Base-by-base conservation (phyloP, 345 rosid species). In the Camelina laxa region DNA sequence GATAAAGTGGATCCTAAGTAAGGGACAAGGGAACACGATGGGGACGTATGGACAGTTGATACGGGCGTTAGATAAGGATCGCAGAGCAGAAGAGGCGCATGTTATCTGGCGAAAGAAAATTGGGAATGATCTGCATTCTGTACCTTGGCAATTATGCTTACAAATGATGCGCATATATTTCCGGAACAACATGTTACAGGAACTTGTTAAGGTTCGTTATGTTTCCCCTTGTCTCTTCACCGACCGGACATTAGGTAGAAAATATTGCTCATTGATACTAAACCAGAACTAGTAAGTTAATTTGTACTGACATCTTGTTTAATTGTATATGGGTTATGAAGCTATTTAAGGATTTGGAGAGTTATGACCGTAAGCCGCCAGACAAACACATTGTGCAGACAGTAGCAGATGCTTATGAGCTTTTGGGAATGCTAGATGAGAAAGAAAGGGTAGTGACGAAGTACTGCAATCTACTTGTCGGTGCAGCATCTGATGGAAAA, bases 1-100 rank as follows among this genome's bases (percentile, higher is more conserved):
- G 58, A 89, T 95, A 67, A 95, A 95, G 78, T 95, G 99, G 99
- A 89, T 95, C 86, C 87, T 95, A 64, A 95, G 99, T 87, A 95
- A 92, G 81, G 97, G 97, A 60, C 97, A 95, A 75, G 97, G 97
- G 80, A 84, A 82, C 69, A 95, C 99, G 47, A 84, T 87, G 86
- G 97, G 97, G 66, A 89, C 91, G 2, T 90, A 86, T 70, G 74
- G 75, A 49, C 93, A 91, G 80, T 80, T 95, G 53, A 74, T 92
- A 72, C 85, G 81, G 44, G 97, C 99, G 59, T 84, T 94, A 39
- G 98, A 91, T 73, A 89, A 75, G 92, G 98, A 94, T 79, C 85
- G 89, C 57, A 81, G 98, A 74, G 96, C 92, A 53, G 87, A 87
- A 74, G 97, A 94, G 84, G 98, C 97, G 9, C 97, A 94, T 68